phyloP scores from a whole-genome alignment of 495 filamentous ascomycete genomes.

The Penicillium flavigenum region DNA sequence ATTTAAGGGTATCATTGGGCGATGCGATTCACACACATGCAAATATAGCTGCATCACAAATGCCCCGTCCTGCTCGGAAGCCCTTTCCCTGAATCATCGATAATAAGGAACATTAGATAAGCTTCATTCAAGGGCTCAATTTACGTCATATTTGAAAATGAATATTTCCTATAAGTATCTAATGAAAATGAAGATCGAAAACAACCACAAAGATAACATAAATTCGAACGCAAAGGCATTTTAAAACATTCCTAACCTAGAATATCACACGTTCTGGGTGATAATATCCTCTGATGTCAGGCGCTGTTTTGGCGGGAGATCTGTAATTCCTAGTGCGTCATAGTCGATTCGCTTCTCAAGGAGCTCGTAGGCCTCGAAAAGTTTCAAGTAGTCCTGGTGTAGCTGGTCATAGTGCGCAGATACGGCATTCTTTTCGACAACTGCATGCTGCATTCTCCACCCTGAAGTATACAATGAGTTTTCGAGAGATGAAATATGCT shows the following conservation, averaged over 20 bases:
- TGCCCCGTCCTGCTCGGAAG: too few relatives aligned
- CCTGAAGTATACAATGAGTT: neutral
- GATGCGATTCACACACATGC: neutral
- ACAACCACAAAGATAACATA: neutral
- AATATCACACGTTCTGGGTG: neutral
- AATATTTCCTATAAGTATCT: neutral
- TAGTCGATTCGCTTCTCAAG: conserved; percentile 1
- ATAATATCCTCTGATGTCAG: neutral
- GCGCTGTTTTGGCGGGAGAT: neutral
- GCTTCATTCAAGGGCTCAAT: neutral
- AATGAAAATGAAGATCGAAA: too few relatives aligned
- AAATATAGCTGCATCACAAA: neutral
- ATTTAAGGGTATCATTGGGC: neutral
- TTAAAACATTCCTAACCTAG: neutral
- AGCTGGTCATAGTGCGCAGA: neutral
- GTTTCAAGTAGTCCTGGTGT: neutral
- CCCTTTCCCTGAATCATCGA: neutral
- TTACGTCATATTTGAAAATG: neutral
- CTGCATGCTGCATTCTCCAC: neutral
- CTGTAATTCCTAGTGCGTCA: neutral
- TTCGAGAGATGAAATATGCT: conserved; percentile 1
- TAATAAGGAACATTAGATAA: neutral
- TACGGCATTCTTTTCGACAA: conserved; percentile 1
- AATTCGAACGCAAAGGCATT: neutral
- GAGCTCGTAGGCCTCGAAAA: conserved; percentile 2